Base-by-base conservation (phyloP, 1,284 basidiomycete species). In the Microstroma glucosiphilum region DNA sequence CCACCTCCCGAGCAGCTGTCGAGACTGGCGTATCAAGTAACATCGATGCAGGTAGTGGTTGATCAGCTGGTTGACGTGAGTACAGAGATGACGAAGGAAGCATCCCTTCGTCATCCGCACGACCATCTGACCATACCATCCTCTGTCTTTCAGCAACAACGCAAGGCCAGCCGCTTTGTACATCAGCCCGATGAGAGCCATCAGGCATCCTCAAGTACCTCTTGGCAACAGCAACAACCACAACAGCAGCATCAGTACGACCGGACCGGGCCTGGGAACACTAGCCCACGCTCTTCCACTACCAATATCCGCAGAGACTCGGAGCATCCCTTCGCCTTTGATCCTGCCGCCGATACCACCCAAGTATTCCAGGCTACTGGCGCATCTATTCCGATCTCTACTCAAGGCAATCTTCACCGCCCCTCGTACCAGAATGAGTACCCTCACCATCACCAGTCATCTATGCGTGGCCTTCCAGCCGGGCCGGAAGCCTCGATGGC, bases 301-400 rank as follows among this genome's bases (percentile, higher is more conserved):
- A 17, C 43, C 3, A 21, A 21, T 48, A 17, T 21, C 51, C 51
- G 51, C 51, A 21, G 51, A 15, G 51, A 54, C 19, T 54, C 51
- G 7, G 25, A 17, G 21, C 51, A 54, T 25, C 51, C 51, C 51
- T 54, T 54, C 21, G 51, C 51, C 25, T 54, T 54, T 23, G 51
- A 54, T 13, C 51, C 51, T 23, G 46, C 46, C 46, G 46, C 46
- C 12, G 46, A 48, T 23, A 23, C 17, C 17, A 23, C 46, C 12
- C 46, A 48, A 37, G 30, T 37, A 3, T 37, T 37, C 30, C 30
- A 37, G 30, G 9, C 4, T 9, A 37, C 30, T 37, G 30, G 30
- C 30, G 30, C 30, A 9, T 37, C 43, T n/a, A 12, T 48, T 48
- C 43, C 21, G 43, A 12, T 12, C 6, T 17, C 43, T 17, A 48